Base-by-base conservation (phyloP, 345 rosid species). In the Laguncularia racemosa region DNA sequence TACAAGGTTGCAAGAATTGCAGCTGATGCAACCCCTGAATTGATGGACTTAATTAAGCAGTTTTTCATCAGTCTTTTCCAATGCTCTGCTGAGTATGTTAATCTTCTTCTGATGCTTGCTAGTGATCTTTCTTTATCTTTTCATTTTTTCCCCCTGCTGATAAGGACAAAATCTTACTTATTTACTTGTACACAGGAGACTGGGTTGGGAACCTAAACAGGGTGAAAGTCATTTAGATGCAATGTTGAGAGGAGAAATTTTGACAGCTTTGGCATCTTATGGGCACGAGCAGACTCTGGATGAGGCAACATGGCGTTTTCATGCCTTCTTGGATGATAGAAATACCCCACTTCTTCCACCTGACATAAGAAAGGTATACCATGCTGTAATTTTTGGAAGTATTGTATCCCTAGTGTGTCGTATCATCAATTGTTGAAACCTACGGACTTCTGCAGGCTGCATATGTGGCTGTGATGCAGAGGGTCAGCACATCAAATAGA, bases 201-300 rank as follows among this genome's bases (percentile, higher is more conserved):
- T 87, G 49, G 91, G 97, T 53, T 93, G 97, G 97, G 99, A 86
- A 14, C 73, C 89, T 62, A 93, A 83, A 69, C 67, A 71, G 67
- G 96, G 95, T 16, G 99, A 93, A 79, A 82, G 90, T 55, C 99
- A 86, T 78, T 82, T 85, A 52, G 90, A 93, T 69, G 75, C 95
- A 40, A 81, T 89, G 97, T 76, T 89, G 77, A 86, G 99, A 76
- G 99, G 96, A 68, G 95, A 93, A 79, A 56, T 93, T 61, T 67
- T 87, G 73, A 73, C 86, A 64, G 97, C 89, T 48, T 89, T 93
- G 62, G 89, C 90, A 59, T 61, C 52, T 46, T 73, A 77, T 64
- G 95, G 99, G 33, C 83, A 87, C 74, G 89, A 76, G 16, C 75
- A 64, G 73, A 87, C 96, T 23, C 70, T 77, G 51, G 68, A 70